Base-by-base conservation (phyloP, 2,329 filamentous ascomycete species). In the Sarocladiaceae sp. region DNA sequence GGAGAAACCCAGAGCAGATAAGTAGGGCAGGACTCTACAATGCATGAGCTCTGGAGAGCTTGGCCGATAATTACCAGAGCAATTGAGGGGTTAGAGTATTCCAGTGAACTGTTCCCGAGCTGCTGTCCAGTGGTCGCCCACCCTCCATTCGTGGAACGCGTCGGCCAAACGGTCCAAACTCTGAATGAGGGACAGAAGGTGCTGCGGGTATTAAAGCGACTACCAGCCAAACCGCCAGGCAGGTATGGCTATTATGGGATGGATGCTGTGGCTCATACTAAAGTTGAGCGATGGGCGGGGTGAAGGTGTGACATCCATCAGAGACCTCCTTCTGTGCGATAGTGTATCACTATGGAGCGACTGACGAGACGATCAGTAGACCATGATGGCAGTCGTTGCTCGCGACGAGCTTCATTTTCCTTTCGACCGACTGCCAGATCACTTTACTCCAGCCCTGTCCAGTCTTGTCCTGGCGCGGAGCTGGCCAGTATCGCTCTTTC, bases 71-170 rank as follows among this genome's bases (percentile, higher is more conserved):
- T 24, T 29, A 29, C 15, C 4, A 15, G 13, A 13, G 21, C 13
- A 20, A 19, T 9, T 24, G 18, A 20, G 4, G 42, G 35, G 42
- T 6, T 18, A 21, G 10, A 33, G 19, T n/a, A 18, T 33, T 11
- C n/a, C 20, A 3, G 20, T 29, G 31, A 33, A 18, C n/a, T n/a
- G n/a, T 15, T n/a, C 32, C 15, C n/a, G 12, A n/a, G 13, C 42
- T 18, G 29, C 27, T 20, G 19, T 44, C 31, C 42, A 44, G n/a
- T 34, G 31, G 33, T 31, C 42, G 16, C 42, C 42, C 42, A 33
- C 42, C 42, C 26, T 44, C 42, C n/a, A 43, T 7, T 18, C 23
- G 39, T 31, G n/a, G n/a, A 33, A 39, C 19, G 34, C 34, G 34
- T 18, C 15, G 34, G 21, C 23, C 4, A n/a, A 21, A 16, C 20